A percentile compares a stretch with the other conserved stretches of the same genome.
These are phyloP conservation scores for Zoysia matrella DNA, from an alignment of 202 grass and related monocot genomes.

Conservation along the genomic window DNA sequence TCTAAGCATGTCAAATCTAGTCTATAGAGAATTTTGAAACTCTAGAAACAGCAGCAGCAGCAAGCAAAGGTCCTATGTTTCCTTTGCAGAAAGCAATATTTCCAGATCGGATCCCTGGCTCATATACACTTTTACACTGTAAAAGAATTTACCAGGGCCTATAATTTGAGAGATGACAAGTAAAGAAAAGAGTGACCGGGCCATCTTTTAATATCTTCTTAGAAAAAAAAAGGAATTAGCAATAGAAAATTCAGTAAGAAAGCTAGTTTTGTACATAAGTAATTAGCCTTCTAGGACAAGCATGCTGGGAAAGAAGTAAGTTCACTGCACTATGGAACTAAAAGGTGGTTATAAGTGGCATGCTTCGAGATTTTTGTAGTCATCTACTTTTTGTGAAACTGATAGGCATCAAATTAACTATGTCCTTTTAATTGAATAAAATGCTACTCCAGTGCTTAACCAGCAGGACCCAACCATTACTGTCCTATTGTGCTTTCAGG, in stretches of 20 bases:
- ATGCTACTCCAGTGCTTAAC: no score
- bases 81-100: not conserved
- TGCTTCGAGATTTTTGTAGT: no score
- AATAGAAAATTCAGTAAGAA: slow-evolving; percentile 36
- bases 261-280: slow-evolving; percentile 41
- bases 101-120: not conserved
- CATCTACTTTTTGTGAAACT: no score
- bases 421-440: no score
- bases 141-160: slow-evolving; percentile 31
- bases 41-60: not conserved
- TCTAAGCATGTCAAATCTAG: not conserved
- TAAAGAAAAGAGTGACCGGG: slow-evolving; percentile 25
- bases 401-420: no score
- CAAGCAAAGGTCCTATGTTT: not conserved
- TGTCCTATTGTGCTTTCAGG: slow-evolving; percentile 36
- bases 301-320: no score
- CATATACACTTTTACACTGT: slow-evolving; percentile 19
- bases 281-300: slow-evolving; percentile 9
- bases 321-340: no score
- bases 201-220: slow-evolving; percentile 8
- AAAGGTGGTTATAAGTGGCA: no score
- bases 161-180: slow-evolving; percentile 38
- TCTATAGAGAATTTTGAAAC: not conserved
- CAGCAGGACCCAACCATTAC: not conserved
- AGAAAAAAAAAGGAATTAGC: slow-evolving; percentile 18